Evolutionary conservation across 2,329 filamentous ascomycete genomes (phyloP), one percentile per base, ranked within the genome.

Genomic region (Thielaviopsis musarum): DNA sequence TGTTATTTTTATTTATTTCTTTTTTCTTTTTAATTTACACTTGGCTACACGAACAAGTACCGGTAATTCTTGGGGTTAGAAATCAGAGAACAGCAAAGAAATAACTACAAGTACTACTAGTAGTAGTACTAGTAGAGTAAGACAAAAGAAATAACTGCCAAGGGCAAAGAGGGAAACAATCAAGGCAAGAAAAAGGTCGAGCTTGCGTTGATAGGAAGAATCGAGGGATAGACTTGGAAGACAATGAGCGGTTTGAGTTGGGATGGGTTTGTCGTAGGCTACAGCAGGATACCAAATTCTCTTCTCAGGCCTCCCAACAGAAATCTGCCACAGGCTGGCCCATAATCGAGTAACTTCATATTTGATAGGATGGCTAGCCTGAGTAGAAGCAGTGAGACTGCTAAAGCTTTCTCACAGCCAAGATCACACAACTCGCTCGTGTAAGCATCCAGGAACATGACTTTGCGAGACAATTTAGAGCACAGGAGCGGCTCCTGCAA

Each of bases 1-100:
- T n/a, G n/a, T n/a, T n/a, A n/a, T n/a, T n/a, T n/a, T n/a, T n/a
- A n/a, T n/a, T n/a, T n/a, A n/a, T n/a, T n/a, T n/a, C n/a, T n/a
- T 26, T 26, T 48, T 59, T 59, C 34, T 54, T 48, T 59, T 59
- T 54, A n/a, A n/a, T n/a, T n/a, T n/a, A n/a, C n/a, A n/a, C n/a
- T n/a, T n/a, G n/a, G n/a, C n/a, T n/a, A n/a, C n/a, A n/a, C n/a
- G n/a, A n/a, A n/a, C n/a, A n/a, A n/a, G n/a, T n/a, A n/a, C n/a
- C n/a, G n/a, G n/a, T n/a, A n/a, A n/a, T n/a, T n/a, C n/a, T n/a
- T n/a, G n/a, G n/a, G n/a, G n/a, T n/a, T n/a, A n/a, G n/a, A n/a
- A n/a, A n/a, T n/a, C n/a, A n/a, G n/a, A n/a, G n/a, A n/a, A n/a
- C n/a, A n/a, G n/a, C n/a, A n/a, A n/a, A n/a, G n/a, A n/a, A n/a